phyloP scores from a whole-genome alignment of 805 yeast species.

The Nakazawaea laoshanensis region DNA sequence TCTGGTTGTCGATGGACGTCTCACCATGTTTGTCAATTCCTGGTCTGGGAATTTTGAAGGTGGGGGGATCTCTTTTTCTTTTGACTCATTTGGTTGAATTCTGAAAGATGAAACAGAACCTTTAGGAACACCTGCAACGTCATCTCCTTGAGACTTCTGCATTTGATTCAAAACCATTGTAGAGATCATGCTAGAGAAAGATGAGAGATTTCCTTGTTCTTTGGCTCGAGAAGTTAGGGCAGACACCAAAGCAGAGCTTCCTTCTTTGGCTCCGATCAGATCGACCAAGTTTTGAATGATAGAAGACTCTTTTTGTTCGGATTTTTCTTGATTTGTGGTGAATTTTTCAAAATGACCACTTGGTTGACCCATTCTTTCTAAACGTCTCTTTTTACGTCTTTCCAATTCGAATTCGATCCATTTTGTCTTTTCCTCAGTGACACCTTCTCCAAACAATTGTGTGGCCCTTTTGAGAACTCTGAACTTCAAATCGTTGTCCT shows the following conservation, averaged over 20 bases:
- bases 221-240: too few species aligned
- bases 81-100: slow-evolving; percentile 12
- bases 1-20: slow-evolving; percentile 3
- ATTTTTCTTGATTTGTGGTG: too few species aligned
- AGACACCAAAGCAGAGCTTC: too few species aligned
- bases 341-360: too few species aligned
- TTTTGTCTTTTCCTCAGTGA: slow-evolving; percentile 37
- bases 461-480: slow-evolving; percentile 70
- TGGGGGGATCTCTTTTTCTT: slow-evolving; percentile 10
- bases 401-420: slow-evolving; percentile 77
- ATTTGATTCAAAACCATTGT: too few species aligned
- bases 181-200: too few species aligned
- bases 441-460: slow-evolving; percentile 52
- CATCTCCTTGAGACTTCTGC: slow-evolving; percentile 10
- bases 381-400: slow-evolving; percentile 52
- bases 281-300: too few species aligned
- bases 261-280: too few species aligned
- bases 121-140: slow-evolving; percentile 18
- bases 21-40: slow-evolving; percentile 12
- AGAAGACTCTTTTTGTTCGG: too few species aligned
- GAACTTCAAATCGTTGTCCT: slow-evolving; percentile 79
- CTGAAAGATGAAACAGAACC: slow-evolving; percentile 23
- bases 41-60: slow-evolving; percentile 17
- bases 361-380: too few species aligned
- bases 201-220: too few species aligned